Evolutionary conservation across 176 grass and related monocot genomes (phyloP), one percentile per base, ranked within the genome.

Genomic region (Thinopyrum elongatum): DNA sequence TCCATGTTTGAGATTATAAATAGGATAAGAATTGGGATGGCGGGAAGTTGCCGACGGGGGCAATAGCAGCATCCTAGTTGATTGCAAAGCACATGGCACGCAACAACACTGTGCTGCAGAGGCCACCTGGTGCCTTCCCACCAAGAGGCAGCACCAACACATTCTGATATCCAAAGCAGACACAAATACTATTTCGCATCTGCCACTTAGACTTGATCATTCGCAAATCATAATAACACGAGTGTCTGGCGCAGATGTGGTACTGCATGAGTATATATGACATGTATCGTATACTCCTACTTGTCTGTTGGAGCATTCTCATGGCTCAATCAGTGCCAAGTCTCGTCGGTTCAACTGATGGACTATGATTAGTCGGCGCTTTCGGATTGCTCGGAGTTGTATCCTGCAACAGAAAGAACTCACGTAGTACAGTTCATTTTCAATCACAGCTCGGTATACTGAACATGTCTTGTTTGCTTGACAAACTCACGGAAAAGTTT

Each of bases 21-120:
- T n/a, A 30, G 7, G 59, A 30, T 29, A 65, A 13, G 23, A 72
- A 41, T 10, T 42, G 8, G 34, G 64, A 21, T 1, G 78, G 15
- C 16, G 27, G 42, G 22, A 33, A 86, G 46, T 47, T 47, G 55
- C 77, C 59, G 36, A 44, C 42, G 49, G 46, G 64, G 29, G 1
- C n/a, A 22, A n/a, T 10, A 71, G 34, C 17, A 35, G 51, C 65
- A 78, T 79, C 64, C 78, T 39, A 28, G 29, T 78, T 83, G 74
- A 84, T 88, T 88, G 29, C 38, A 53, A 30, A 35, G 74, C 87
- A 79, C 87, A 88, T 88, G 73, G 80, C 10, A 11, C 19, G 47
- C 21, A n/a, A 11, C 71, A 19, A 11, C 71, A 19, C 17, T 58
- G 31, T 59, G 31, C 35, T 33, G 64, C 49, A 77, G 15, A 83